Evolutionary conservation across 441 rosid genomes (phyloP).

Genomic region (Gossypium lobatum): DNA sequence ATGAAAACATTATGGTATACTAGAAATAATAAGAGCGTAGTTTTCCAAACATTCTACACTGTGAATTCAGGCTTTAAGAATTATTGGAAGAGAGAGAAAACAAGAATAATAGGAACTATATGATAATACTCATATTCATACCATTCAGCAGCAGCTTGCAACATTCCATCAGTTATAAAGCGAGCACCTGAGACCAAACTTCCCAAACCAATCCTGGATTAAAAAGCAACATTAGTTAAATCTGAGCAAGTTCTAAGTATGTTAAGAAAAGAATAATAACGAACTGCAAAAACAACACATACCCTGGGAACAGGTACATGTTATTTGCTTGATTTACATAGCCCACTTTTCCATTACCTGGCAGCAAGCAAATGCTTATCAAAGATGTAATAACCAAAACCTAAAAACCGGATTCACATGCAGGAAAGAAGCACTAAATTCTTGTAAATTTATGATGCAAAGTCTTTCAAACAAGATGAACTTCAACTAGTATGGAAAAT

Average conservation of each 20-base stretch:
- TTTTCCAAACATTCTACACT: neutral
- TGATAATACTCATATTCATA: slow-evolving; percentile 22
- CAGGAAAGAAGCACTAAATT: slow-evolving; percentile 8
- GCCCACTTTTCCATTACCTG: slow-evolving; percentile 88
- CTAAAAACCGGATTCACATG: neutral
- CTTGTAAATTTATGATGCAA: neutral
- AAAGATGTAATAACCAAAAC: slow-evolving; percentile 11
- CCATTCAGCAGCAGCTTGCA: slow-evolving; percentile 94
- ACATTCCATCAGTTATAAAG: slow-evolving; percentile 78
- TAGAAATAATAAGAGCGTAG: neutral
- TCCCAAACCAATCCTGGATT: slow-evolving; percentile 86
- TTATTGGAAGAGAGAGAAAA: neutral
- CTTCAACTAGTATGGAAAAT: slow-evolving; percentile 17
- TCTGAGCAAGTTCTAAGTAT: slow-evolving; percentile 14
- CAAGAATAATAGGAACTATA: neutral
- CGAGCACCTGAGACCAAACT: slow-evolving; percentile 82
- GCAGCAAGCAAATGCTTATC: slow-evolving; percentile 19
- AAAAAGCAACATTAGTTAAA: slow-evolving; percentile 11
- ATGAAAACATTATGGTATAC: neutral
- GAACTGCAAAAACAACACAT: slow-evolving; percentile 23
- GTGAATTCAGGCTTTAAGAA: neutral
- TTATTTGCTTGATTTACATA: slow-evolving; percentile 98
- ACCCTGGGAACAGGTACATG: slow-evolving; percentile 99
- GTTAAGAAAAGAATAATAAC: neutral
- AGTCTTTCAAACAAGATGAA: slow-evolving; percentile 13